Evolutionary conservation across 129 eudicot genomes (phyloP).

Genomic region (Logfia minima): DNA sequence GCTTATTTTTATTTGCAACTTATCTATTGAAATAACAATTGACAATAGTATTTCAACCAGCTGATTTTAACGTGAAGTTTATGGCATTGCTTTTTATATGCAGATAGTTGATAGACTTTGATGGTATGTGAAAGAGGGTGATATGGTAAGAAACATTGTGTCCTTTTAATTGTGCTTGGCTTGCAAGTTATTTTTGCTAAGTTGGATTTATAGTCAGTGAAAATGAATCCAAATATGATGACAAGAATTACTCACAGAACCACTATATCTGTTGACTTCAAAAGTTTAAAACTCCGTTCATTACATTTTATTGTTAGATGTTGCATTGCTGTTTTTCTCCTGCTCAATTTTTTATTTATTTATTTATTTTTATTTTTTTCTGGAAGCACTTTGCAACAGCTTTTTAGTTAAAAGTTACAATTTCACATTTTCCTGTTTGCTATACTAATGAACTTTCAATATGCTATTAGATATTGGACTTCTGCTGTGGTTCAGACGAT

Average conservation of each 20-base stretch:
- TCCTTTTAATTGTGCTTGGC: slow-evolving; percentile 7
- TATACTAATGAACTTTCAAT: background rate
- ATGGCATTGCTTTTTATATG: slow-evolving; percentile 25
- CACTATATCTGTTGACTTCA: background rate
- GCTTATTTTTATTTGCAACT: too few species aligned
- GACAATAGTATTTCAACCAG: background rate
- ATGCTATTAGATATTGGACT: slow-evolving; percentile 56
- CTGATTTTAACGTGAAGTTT: background rate
- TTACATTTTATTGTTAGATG: background rate
- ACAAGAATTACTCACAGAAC: too few species aligned
- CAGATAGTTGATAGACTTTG: slow-evolving; percentile 64
- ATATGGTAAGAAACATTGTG: slow-evolving; percentile 39
- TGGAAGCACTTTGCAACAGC: background rate
- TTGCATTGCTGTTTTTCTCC: background rate
- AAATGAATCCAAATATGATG: too few species aligned
- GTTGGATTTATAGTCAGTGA: background rate
- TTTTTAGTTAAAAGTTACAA: slow-evolving; percentile 3
- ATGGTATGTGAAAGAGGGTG: slow-evolving; percentile 63
- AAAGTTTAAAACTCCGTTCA: background rate
- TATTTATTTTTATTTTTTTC: too few species aligned
- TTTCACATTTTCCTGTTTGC: background rate
- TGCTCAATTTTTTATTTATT: too few species aligned
- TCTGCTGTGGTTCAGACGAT: slow-evolving; percentile 64
- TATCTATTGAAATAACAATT: background rate
- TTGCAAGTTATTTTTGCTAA: background rate